phyloP scores from a whole-genome alignment of 345 rosid genomes.

The Gossypioides kirkii region DNA sequence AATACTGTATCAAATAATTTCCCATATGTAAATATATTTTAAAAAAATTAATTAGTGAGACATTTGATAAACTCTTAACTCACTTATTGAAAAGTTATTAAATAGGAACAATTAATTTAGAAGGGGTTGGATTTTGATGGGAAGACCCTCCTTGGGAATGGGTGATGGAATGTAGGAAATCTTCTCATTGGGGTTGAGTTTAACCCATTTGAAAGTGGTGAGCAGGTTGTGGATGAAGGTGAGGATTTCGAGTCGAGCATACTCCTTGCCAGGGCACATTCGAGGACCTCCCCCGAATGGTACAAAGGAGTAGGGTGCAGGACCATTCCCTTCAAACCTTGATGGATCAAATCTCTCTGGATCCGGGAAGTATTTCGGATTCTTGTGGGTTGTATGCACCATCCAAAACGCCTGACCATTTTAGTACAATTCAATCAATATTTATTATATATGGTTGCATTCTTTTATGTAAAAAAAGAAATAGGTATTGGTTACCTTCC shows the following conservation, averaged over 20 bases:
- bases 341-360: constrained; percentile 33
- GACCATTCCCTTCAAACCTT: constrained; percentile 27
- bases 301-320: constrained; percentile 22
- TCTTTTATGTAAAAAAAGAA: too few species aligned
- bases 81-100: too few species aligned
- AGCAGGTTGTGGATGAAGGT: constrained; percentile 24
- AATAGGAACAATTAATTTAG: background rate
- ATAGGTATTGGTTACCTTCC: constrained; percentile 19
- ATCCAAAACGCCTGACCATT: constrained; percentile 24
- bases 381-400: constrained; percentile 21
- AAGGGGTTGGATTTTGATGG: constrained; percentile 9
- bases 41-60: too few species aligned
- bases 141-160: constrained; percentile 22
- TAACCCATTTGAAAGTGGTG: constrained; percentile 19
- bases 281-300: constrained; percentile 34
- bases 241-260: constrained; percentile 26
- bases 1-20: too few species aligned
- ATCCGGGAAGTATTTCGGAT: constrained; percentile 23
- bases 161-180: constrained; percentile 26
- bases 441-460: too few species aligned
- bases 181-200: constrained; percentile 18
- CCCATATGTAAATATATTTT: too few species aligned
- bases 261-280: constrained; percentile 30
- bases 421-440: too few species aligned
- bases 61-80: too few species aligned